Evolutionary conservation across 768 basidiomycete species (phyloP).

Genomic region (Rhizopogon vulgaris): DNA sequence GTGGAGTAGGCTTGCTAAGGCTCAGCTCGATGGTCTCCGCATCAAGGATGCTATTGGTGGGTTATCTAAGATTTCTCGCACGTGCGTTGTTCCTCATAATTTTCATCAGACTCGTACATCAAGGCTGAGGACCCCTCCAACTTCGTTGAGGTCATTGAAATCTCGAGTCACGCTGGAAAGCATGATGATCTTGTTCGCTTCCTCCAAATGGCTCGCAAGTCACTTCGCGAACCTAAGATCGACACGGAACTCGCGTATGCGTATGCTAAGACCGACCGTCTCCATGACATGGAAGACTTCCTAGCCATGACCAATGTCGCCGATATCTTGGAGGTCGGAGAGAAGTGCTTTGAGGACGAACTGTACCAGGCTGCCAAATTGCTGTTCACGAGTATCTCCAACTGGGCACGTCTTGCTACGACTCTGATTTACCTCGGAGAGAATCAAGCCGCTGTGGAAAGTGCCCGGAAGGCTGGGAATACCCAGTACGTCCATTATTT

Average conservation of each 20-base stretch:
- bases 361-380: slow-evolving; percentile 96
- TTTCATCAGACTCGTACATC: slow-evolving; percentile 81
- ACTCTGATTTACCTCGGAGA: slow-evolving; percentile 98
- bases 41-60: slow-evolving; percentile 96
- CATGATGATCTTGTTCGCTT: slow-evolving; percentile 93
- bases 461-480: slow-evolving; percentile 98
- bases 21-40: slow-evolving; percentile 94
- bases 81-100: slow-evolving; percentile 1
- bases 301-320: slow-evolving; percentile 97
- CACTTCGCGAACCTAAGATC: slow-evolving; percentile 93
- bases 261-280: slow-evolving; percentile 94
- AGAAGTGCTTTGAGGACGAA: slow-evolving; percentile 98
- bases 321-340: slow-evolving; percentile 92
- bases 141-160: slow-evolving; percentile 93
- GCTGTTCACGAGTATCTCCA: slow-evolving; percentile 93
- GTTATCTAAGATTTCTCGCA: slow-evolving; percentile 14
- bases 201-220: slow-evolving; percentile 98
- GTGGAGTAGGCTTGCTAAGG: slow-evolving; percentile 97
- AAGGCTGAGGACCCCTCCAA: slow-evolving; percentile 94
- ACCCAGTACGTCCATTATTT: slow-evolving; percentile 65
- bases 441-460: slow-evolving; percentile 97
- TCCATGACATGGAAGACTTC: slow-evolving; percentile 99
- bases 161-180: slow-evolving; percentile 87
- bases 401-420: slow-evolving; percentile 97
- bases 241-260: slow-evolving; percentile 98